Evolutionary conservation across 257 asterid species (phyloP).

Genomic region (Solanum phureja): DNA sequence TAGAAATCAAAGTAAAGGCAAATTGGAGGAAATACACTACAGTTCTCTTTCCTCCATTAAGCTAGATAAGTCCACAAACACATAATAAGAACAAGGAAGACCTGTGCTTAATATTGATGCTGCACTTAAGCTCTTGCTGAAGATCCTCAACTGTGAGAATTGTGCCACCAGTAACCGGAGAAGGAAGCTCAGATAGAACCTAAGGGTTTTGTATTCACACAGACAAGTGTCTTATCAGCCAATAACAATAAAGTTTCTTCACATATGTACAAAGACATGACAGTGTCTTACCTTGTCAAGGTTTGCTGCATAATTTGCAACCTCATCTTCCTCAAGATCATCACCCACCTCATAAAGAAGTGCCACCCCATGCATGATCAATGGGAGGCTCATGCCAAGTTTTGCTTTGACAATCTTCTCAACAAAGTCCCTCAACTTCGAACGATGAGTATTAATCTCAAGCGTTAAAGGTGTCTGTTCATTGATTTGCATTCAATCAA

Average conservation of each 20-base stretch:
- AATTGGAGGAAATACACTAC: neutral
- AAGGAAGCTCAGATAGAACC: slow-evolving; percentile 81
- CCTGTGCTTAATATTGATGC: slow-evolving; percentile 82
- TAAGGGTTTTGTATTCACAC: slow-evolving; percentile 17
- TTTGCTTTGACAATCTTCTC: slow-evolving; percentile 82
- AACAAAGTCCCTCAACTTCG: slow-evolving; percentile 86
- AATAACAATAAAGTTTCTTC: neutral
- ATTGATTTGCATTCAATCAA: slow-evolving; percentile 10
- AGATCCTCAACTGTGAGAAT: slow-evolving; percentile 89
- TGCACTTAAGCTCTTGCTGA: slow-evolving; percentile 86
- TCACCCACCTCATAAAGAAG: slow-evolving; percentile 97
- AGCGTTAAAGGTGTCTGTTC: slow-evolving; percentile 84
- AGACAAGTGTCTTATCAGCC: neutral
- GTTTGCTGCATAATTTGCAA: slow-evolving; percentile 77
- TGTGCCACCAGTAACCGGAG: slow-evolving; percentile 80
- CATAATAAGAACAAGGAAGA: slow-evolving; percentile 16
- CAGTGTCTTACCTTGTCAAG: slow-evolving; percentile 66
- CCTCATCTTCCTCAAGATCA: slow-evolving; percentile 87
- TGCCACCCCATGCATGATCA: slow-evolving; percentile 77
- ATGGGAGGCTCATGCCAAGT: slow-evolving; percentile 86
- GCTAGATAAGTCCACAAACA: neutral
- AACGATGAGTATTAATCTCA: slow-evolving; percentile 62
- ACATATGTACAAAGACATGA: neutral
- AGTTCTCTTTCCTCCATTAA: neutral
- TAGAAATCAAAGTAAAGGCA: neutral